Evolutionary conservation across 2,329 filamentous ascomycete species (phyloP), one percentile per base, ranked within the genome.

Genomic region (Aspergillus bombycis): DNA sequence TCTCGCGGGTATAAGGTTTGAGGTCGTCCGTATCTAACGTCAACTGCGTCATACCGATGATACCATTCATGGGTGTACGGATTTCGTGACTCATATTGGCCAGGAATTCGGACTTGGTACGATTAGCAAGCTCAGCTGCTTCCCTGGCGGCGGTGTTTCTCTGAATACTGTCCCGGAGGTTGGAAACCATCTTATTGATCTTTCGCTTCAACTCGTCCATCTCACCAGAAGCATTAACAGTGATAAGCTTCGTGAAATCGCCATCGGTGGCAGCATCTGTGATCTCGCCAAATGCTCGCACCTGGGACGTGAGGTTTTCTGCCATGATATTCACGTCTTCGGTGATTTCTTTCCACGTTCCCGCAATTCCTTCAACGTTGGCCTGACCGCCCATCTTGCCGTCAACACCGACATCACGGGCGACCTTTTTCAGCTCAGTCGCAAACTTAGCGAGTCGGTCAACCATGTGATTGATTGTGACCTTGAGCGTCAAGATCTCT

Each of bases 61-160:
- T 97, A 71, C 94, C 94, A 81, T 97, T 97, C 89, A 97, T 97
- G 1, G 93, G 95, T 41, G 95, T 99, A 76, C 94, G 88, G 71
- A 98, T 98, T 79, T 98, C 94, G 85, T 98, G 94, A 53, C 92
- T 96, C 94, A 98, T 98, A 78, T 99, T 99, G 64, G 95, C 95
- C 64, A 99, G 83, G 83, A 99, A 99, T 75, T 98, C 95, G 11
- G 94, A 97, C 76, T 99, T 99, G 48, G 94, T 98, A 81, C 96
- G 94, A 83, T 97, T 98, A 67, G 95, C 95, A 76, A 97, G 83
- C 77, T 99, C 95, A 72, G 95, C 95, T 54, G 94, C 94, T 79
- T 98, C 94, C 79, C 95, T 91, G 62, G 95, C 95, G 69, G 94
- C 92, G 3, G 94, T 97, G 77, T 98, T 99, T 77, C 93, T 89